These are phyloP conservation scores for Candida corydali DNA, from an alignment of 805 yeast species.

Conservation along the genomic window DNA sequence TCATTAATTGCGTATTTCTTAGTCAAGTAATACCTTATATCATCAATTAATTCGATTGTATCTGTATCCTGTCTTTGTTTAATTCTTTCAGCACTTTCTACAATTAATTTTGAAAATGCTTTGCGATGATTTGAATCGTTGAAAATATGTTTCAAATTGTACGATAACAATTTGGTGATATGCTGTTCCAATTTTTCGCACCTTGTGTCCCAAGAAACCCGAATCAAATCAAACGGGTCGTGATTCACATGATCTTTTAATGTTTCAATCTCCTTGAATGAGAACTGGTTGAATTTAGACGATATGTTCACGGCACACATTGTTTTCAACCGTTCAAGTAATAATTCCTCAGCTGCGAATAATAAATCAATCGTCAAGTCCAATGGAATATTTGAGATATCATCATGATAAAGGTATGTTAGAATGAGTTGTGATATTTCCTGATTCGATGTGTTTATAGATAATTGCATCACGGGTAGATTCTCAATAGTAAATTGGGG, in stretches of 20 bases:
- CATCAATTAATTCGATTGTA: slow-evolving; percentile 76
- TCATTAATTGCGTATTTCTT: slow-evolving; percentile 31
- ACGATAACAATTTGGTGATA: slow-evolving; percentile 57
- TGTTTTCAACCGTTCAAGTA: slow-evolving; percentile 61
- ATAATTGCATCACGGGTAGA: slow-evolving; percentile 28
- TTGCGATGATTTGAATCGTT: slow-evolving; percentile 25
- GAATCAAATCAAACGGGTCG: slow-evolving; percentile 52
- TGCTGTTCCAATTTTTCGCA: slow-evolving; percentile 62
- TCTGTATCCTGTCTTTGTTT: slow-evolving; percentile 65
- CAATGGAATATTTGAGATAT: slow-evolving; percentile 44
- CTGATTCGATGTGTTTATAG: slow-evolving; percentile 14
- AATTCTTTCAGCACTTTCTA: slow-evolving; percentile 53
- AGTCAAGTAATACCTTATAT: slow-evolving; percentile 60
- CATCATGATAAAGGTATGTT: slow-evolving; percentile 58
- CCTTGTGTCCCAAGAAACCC: slow-evolving; percentile 65
- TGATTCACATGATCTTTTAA: slow-evolving; percentile 23
- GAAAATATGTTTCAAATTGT: slow-evolving; percentile 37
- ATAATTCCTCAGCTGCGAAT: slow-evolving; percentile 53
- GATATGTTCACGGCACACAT: slow-evolving; percentile 54
- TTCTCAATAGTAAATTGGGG: slow-evolving; percentile 10
- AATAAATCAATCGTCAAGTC: slow-evolving; percentile 52
- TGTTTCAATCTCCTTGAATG: slow-evolving; percentile 14
- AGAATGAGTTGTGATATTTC: slow-evolving; percentile 48
- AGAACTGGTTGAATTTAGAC: slow-evolving; percentile 18
- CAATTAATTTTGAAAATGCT: slow-evolving; percentile 18